Evolutionary conservation across 805 yeast species (phyloP).

Genomic region (Yamadazyma olivae): DNA sequence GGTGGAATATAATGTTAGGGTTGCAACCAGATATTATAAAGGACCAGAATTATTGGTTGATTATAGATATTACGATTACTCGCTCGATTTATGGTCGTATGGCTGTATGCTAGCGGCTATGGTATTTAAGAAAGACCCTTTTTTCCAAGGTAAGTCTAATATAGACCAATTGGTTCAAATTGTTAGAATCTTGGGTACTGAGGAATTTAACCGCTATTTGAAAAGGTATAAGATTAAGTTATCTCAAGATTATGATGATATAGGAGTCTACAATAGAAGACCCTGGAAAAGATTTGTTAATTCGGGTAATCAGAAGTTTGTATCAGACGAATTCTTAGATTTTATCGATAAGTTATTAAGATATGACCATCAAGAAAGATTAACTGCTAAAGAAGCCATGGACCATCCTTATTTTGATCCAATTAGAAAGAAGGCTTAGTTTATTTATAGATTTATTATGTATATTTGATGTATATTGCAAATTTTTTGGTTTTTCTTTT

Average conservation of each 20-base stretch:
- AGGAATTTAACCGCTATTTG: constrained; percentile 66
- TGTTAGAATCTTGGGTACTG: constrained; percentile 84
- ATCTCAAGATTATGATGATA: constrained; percentile 70
- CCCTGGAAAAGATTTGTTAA: constrained; percentile 85
- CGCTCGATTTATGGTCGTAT: constrained; percentile 89
- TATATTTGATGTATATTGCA: too few species aligned
- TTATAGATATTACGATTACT: constrained; percentile 84
- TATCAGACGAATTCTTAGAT: constrained; percentile 68
- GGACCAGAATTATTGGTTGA: constrained; percentile 91
- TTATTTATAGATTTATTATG: neutral
- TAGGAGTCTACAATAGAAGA: constrained; percentile 64
- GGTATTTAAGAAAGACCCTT: constrained; percentile 86
- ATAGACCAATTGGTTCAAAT: constrained; percentile 90
- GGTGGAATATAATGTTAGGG: constrained; percentile 87
- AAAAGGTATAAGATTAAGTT: constrained; percentile 68
- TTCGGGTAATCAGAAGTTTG: constrained; percentile 64
- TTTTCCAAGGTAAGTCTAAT: constrained; percentile 88
- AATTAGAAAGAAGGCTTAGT: constrained; percentile 4
- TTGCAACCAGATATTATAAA: constrained; percentile 88
- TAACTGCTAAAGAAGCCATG: constrained; percentile 89
- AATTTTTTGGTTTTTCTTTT: too few species aligned
- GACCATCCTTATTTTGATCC: constrained; percentile 49
- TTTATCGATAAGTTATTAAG: constrained; percentile 75
- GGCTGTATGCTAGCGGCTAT: constrained; percentile 93
- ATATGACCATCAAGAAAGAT: constrained; percentile 85